Evolutionary conservation across 2,329 filamentous ascomycete genomes (phyloP), one percentile per base, ranked within the genome.

Genomic region (Corynespora cassiicola): DNA sequence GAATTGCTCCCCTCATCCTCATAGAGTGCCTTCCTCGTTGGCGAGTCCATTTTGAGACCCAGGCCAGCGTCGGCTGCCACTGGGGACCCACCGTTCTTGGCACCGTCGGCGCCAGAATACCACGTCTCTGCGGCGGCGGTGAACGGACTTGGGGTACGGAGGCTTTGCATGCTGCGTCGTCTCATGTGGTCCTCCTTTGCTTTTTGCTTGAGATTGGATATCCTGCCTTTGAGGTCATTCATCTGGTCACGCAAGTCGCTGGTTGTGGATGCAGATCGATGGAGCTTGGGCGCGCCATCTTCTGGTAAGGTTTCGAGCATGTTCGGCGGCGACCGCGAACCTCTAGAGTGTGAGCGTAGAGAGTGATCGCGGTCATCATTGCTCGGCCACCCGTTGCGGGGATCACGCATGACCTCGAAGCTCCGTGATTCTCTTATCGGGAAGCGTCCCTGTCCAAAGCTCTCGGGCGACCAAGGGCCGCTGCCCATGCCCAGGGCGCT

Each of bases 141-240:
- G 59, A 95, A 88, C 0, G 88, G 90, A 58, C 86, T 94, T 0
- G 85, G 84, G 1, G 84, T 86, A 23, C 88, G 81, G 43, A 92
- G 69, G 57, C 81, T 90, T 53, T 89, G 85, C 35, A 91, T 67
- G 63, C 88, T 95, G 38, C 85, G 81, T 33, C 90, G 80, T 57
- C 88, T 85, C 56, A 95, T 68, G 53, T 81, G 90, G 54, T 95
- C 90, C 41, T 87, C 87, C 14, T 87, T 81, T 0, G 88, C 87
- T 54, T 89, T 85, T 47, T 90, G 84, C 54, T 88, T 86, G 26
- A 96, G 69, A 11, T 77, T 86, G 2, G 89, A 91, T 22, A 96
- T 90, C 57, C 90, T 89, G 43, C 87, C 88, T 61, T 90, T 91
- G 30, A 96, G 75, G 36, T 87, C 89, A 39, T 87, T 84, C 80